These are phyloP conservation scores for Neurospora africana DNA, from an alignment of 495 filamentous ascomycete species.

Conservation along the genomic window DNA sequence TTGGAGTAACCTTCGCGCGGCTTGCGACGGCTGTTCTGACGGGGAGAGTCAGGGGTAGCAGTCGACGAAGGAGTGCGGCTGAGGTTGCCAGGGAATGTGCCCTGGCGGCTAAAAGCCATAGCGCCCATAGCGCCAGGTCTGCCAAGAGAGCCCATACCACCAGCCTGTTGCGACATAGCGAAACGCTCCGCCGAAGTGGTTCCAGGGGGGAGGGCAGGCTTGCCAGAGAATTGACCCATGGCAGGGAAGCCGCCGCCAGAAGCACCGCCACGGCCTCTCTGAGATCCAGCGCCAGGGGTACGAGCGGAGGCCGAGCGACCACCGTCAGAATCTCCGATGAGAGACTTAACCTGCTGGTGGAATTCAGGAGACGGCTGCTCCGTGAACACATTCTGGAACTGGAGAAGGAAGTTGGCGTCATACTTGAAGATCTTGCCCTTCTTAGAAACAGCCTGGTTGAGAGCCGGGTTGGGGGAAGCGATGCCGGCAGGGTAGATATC, in stretches of 20 bases:
- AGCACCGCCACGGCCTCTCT: slow-evolving; percentile 31
- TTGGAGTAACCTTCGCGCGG: slow-evolving; percentile 40
- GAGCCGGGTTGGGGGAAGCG: slow-evolving; percentile 76
- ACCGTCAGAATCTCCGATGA: slow-evolving; percentile 63
- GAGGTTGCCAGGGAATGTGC: slow-evolving; percentile 48
- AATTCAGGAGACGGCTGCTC: slow-evolving; percentile 93
- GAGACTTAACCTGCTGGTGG: slow-evolving; percentile 72
- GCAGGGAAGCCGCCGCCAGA: slow-evolving; percentile 29
- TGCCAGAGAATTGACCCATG: slow-evolving; percentile 62
- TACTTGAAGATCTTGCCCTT: slow-evolving; percentile 83
- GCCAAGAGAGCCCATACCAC: slow-evolving; percentile 15
- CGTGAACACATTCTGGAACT: slow-evolving; percentile 88
- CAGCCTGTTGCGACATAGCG: slow-evolving; percentile 28
- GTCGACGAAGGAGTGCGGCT: slow-evolving; percentile 39
- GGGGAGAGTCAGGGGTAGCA: slow-evolving; percentile 37
- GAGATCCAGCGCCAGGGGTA: slow-evolving; percentile 45
- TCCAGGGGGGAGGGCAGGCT: slow-evolving; percentile 50
- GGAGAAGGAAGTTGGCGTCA: slow-evolving; percentile 89
- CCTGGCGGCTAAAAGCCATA: slow-evolving; percentile 40
- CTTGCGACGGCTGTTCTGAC: slow-evolving; percentile 48
- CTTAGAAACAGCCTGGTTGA: slow-evolving; percentile 63
- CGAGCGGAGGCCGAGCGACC: slow-evolving; percentile 63
- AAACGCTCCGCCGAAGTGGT: slow-evolving; percentile 60
- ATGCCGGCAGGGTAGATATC: slow-evolving; percentile 77
- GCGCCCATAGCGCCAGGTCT: slow-evolving; percentile 42